These are phyloP conservation scores for Nemania abortiva DNA, from an alignment of 2,329 filamentous ascomycete species.

Conservation along the genomic window DNA sequence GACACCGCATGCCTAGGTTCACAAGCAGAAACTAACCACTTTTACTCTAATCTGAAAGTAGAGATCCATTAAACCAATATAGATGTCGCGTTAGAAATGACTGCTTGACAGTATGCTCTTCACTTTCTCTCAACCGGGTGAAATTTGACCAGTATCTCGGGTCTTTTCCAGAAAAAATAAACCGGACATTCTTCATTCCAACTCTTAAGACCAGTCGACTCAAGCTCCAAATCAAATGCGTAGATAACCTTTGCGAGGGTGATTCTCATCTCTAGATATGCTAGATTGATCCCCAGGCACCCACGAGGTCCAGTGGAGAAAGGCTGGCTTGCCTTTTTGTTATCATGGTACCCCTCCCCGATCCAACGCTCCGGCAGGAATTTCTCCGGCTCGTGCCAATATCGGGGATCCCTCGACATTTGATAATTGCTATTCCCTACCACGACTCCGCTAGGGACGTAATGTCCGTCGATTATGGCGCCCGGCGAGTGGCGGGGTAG, in stretches of 20 bases:
- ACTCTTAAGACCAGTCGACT: background rate
- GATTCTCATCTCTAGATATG: constrained; percentile 21
- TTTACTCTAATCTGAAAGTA: no score
- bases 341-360: constrained; percentile 20
- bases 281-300: constrained; percentile 35
- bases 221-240: background rate
- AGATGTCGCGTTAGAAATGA: no score
- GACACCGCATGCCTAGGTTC: no score
- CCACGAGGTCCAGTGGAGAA: constrained; percentile 28
- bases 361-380: constrained; percentile 28
- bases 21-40: no score
- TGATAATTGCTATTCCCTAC: constrained; percentile 8
- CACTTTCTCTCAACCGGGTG: background rate
- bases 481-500: constrained; percentile 19
- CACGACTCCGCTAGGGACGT: constrained; percentile 19
- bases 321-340: constrained; percentile 14
- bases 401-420: constrained; percentile 24
- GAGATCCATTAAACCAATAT: no score
- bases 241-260: constrained; percentile 13
- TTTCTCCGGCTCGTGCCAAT: constrained; percentile 19
- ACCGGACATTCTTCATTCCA: constrained; percentile 10
- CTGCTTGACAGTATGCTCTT: no score
- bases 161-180: constrained; percentile 1
- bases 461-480: constrained; percentile 17
- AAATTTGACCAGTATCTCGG: background rate